These are phyloP conservation scores for Lecanicillium sp. DNA, from an alignment of 2,329 filamentous ascomycete species.

Conservation along the genomic window DNA sequence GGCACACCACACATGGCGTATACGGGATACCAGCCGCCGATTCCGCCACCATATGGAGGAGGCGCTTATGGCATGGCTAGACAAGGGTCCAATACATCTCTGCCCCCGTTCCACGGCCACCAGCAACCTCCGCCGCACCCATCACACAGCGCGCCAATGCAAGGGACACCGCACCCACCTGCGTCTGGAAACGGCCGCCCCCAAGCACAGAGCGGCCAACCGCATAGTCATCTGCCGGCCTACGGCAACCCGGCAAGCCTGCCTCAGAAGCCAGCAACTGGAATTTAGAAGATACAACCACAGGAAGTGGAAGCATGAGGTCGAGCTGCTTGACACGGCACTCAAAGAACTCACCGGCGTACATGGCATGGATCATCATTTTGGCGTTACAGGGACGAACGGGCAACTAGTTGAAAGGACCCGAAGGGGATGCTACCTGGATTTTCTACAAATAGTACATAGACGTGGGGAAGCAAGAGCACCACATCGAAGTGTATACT, in stretches of 20 bases:
- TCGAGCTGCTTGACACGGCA: neutral
- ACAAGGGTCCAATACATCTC: slow-evolving; percentile 47
- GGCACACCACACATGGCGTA: slow-evolving; percentile 44
- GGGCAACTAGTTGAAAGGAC: neutral
- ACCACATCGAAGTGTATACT: slow-evolving; percentile 1
- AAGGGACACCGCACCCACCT: slow-evolving; percentile 26
- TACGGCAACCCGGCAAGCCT: slow-evolving; percentile 54
- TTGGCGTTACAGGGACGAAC: slow-evolving; percentile 27
- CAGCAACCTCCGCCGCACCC: slow-evolving; percentile 15
- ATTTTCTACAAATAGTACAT: slow-evolving; percentile 4
- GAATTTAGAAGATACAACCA: slow-evolving; percentile 25
- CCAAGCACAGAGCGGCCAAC: slow-evolving; percentile 32
- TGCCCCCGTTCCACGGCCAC: slow-evolving; percentile 40
- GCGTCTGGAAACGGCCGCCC: slow-evolving; percentile 38
- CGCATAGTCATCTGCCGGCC: slow-evolving; percentile 44
- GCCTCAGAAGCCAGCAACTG: slow-evolving; percentile 50
- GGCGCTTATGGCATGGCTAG: slow-evolving; percentile 47
- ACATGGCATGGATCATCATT: slow-evolving; percentile 25
- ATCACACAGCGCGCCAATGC: slow-evolving; percentile 29
- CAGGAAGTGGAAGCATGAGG: neutral
- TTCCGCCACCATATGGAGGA: slow-evolving; percentile 35
- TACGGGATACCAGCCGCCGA: slow-evolving; percentile 37
- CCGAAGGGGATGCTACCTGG: neutral
- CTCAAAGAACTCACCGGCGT: slow-evolving; percentile 22
- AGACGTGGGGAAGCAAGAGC: slow-evolving; percentile 4